Conservation (phyloP, 192 early-diverging fungal genomes). For the Coemansia pectinata region DNA sequence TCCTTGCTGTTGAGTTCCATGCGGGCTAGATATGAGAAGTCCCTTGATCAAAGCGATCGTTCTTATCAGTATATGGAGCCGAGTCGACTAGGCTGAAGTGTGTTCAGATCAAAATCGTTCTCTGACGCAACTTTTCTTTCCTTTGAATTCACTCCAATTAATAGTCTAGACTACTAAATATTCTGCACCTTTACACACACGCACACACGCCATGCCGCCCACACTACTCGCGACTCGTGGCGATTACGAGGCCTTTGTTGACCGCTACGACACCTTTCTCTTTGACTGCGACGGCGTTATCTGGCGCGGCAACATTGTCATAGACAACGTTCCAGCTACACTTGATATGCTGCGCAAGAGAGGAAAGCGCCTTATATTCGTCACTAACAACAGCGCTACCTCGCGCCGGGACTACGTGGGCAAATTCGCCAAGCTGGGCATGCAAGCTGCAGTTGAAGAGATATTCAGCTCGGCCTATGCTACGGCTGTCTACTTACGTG, state of each 20-base stretch:
- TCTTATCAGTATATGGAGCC: background rate
- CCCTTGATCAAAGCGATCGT: background rate
- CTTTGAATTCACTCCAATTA: background rate
- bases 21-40: background rate
- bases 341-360: slow-evolving; percentile 70
- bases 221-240: slow-evolving; percentile 14
- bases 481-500: slow-evolving; percentile 87
- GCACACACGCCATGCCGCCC: slow-evolving; percentile 16
- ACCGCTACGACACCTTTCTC: slow-evolving; percentile 87
- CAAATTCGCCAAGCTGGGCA: slow-evolving; percentile 82
- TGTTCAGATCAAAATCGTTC: too few species aligned
- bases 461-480: slow-evolving; percentile 93
- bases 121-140: background rate
- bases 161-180: background rate
- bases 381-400: slow-evolving; percentile 96
- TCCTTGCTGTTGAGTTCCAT: background rate
- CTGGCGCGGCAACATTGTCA: slow-evolving; percentile 75
- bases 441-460: slow-evolving; percentile 78
- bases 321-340: slow-evolving; percentile 70
- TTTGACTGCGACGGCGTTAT: slow-evolving; percentile 99
- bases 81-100: too few species aligned
- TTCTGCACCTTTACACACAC: background rate
- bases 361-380: slow-evolving; percentile 92
- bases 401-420: slow-evolving; percentile 76
- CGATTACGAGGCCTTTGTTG: slow-evolving; percentile 64